A percentile compares a stretch with the other conserved stretches of the same genome.
phyloP scores from a whole-genome alignment of 108 stramenopile species.

The Thalassiosira profunda region DNA sequence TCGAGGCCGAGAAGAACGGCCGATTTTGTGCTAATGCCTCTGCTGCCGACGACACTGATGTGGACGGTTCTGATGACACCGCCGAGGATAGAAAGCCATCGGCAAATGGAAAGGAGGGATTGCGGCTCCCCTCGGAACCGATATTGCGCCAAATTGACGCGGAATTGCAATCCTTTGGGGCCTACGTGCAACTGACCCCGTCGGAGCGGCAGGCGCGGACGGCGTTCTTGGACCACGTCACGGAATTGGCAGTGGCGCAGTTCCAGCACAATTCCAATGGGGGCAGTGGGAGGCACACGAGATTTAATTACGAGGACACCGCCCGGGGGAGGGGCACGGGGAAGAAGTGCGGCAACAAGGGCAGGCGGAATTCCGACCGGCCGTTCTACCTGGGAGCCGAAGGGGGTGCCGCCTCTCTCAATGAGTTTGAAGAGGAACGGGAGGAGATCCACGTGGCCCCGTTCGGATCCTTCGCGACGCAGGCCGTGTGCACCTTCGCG shows the following conservation, averaged over 20 bases:
- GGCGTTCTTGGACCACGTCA: conserved; percentile 45
- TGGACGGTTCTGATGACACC: not conserved
- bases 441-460: conserved; percentile 38
- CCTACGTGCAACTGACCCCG: conserved; percentile 62
- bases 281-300: not conserved
- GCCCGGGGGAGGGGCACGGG: not conserved
- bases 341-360: not conserved
- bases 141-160: conserved; percentile 29
- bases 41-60: not conserved
- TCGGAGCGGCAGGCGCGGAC: conserved; percentile 55
- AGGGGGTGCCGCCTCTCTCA: not conserved
- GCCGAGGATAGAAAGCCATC: not conserved
- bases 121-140: conserved; percentile 13
- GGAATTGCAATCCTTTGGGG: conserved; percentile 64
- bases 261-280: not conserved
- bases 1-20: conserved; percentile 3
- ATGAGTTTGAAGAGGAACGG: not conserved
- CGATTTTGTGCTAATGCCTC: conserved; percentile 14
- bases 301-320: too few relatives aligned
- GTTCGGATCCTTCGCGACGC: conserved; percentile 83
- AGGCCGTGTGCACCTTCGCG: conserved; percentile 67
- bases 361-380: not conserved
- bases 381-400: not conserved
- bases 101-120: too few relatives aligned
- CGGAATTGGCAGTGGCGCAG: conserved; percentile 12